These are phyloP conservation scores for Paraphaeosphaeria sporulosa DNA, from an alignment of 2,329 filamentous ascomycete genomes.

Conservation along the genomic window DNA sequence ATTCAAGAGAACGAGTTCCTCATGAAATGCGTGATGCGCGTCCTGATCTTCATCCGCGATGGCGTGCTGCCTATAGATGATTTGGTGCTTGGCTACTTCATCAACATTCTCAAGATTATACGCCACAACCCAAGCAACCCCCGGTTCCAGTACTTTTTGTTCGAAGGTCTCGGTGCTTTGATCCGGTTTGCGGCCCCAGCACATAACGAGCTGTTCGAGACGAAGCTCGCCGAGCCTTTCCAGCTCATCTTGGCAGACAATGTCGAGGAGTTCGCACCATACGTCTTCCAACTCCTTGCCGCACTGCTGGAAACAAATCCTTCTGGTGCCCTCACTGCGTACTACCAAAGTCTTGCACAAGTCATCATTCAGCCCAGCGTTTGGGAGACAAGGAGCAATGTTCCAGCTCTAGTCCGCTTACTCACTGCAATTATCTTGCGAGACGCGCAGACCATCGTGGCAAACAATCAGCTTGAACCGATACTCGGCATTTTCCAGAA, in stretches of 20 bases:
- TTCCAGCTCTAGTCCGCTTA: constrained; percentile 87
- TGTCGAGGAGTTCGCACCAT: constrained; percentile 93
- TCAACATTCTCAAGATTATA: constrained; percentile 90
- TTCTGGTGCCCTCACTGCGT: constrained; percentile 76
- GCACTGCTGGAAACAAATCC: constrained; percentile 89
- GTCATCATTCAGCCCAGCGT: constrained; percentile 81
- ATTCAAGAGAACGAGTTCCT: constrained; percentile 98
- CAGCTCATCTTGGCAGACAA: constrained; percentile 80
- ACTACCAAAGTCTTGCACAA: constrained; percentile 80
- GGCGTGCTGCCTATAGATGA: constrained; percentile 77
- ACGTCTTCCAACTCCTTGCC: constrained; percentile 94
- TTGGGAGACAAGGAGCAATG: constrained; percentile 93
- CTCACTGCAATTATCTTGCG: constrained; percentile 84
- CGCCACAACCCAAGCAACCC: constrained; percentile 96
- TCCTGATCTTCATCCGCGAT: constrained; percentile 91
- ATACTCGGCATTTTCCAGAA: constrained; percentile 97
- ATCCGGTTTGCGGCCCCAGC: constrained; percentile 76
- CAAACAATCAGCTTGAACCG: constrained; percentile 82
- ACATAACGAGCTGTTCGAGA: constrained; percentile 77
- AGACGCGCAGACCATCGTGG: constrained; percentile 74
- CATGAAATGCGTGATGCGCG: constrained; percentile 98
- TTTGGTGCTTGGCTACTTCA: constrained; percentile 80
- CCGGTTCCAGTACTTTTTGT: constrained; percentile 98
- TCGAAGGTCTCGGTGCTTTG: constrained; percentile 90
- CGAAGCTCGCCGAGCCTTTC: constrained; percentile 83